Base-by-base conservation (phyloP, 495 filamentous ascomycete genomes). In the Oidiodendron maius region DNA sequence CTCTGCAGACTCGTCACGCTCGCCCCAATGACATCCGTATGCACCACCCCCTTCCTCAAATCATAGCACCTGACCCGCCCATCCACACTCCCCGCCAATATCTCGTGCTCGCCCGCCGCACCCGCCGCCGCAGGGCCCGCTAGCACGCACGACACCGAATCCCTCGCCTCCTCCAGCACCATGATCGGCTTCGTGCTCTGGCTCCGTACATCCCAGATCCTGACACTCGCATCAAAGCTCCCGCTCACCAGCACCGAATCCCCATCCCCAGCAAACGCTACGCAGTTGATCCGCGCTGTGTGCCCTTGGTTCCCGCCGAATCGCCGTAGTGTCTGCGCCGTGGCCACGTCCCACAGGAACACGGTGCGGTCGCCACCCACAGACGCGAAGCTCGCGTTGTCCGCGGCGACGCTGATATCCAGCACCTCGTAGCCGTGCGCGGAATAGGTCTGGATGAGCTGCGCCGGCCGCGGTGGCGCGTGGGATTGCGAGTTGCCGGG, bases 361-460 rank as follows among this genome's bases (percentile, higher is more conserved):
- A 95, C 87, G 56, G 75, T 75, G 55, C 87, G 81, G 71, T 98
- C 93, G 36, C 94, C 93, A 61, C 93, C 93, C 2, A 81, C 78
- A 35, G 80, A 86, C 18, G 79, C 80, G 62, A 97, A 95, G 24
- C 77, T 76, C 40, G 84, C 74, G 73, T 98, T 98, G 67, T 86
- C 81, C 38, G 62, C 52, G n/a, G 58, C 67, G 41, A 95, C 82
- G 51, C 76, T 72, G 35, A 98, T 69, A 50, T 86, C 83, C 50
- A 96, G 84, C 35, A 98, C 84, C 37, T 84, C 83, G 75, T 97
- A 90, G 55, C 86, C 88, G 71, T 98, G 93, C 2, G 87, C 86
- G 46, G 84, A 68, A 71, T 94, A 97, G 38, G 80, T 83, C 63
- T 95, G 89, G 66, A 97, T 84, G 0, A 87, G 82, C 25, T 64